phyloP scores from a whole-genome alignment of 2,329 filamentous ascomycete species.

The Aspergillus floridensis region DNA sequence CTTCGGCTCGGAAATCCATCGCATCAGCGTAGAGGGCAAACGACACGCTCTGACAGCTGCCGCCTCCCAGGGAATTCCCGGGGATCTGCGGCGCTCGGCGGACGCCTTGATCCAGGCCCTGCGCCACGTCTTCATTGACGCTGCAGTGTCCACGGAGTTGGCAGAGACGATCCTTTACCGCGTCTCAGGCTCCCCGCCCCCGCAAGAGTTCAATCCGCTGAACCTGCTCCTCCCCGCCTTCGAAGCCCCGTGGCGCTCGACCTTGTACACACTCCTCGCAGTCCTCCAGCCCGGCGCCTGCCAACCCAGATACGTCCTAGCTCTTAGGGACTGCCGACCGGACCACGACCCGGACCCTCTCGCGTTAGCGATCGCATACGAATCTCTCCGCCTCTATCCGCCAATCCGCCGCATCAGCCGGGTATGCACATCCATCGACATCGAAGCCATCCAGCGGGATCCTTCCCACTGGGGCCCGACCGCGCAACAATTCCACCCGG shows the following conservation, averaged over 20 bases:
- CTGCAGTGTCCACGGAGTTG: not conserved
- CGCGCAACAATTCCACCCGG: not conserved
- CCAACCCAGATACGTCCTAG: not conserved
- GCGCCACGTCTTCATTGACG: not conserved
- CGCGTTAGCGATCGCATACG: not conserved
- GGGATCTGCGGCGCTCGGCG: not conserved
- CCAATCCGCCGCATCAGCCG: not conserved
- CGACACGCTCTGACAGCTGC: not conserved
- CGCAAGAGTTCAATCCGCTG: constrained; percentile 1
- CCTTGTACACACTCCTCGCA: not conserved
- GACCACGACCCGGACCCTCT: not conserved
- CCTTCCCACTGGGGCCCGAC: not conserved
- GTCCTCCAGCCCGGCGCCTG: not conserved
- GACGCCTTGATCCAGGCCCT: not conserved
- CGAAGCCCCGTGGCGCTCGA: not conserved
- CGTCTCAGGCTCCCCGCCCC: not conserved
- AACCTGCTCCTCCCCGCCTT: constrained; percentile 2
- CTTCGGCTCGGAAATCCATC: not conserved
- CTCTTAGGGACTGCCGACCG: not conserved
- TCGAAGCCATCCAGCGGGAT: not conserved
- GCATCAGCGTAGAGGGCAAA: not conserved
- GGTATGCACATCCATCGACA: not conserved
- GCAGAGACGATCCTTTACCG: not conserved
- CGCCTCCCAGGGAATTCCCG: not conserved
- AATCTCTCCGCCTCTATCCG: not conserved